A percentile compares a stretch with the other conserved stretches of the same genome.
Evolutionary conservation across 192 early-diverging fungal genomes (phyloP).

Genomic region (Coemansia sp.): DNA sequence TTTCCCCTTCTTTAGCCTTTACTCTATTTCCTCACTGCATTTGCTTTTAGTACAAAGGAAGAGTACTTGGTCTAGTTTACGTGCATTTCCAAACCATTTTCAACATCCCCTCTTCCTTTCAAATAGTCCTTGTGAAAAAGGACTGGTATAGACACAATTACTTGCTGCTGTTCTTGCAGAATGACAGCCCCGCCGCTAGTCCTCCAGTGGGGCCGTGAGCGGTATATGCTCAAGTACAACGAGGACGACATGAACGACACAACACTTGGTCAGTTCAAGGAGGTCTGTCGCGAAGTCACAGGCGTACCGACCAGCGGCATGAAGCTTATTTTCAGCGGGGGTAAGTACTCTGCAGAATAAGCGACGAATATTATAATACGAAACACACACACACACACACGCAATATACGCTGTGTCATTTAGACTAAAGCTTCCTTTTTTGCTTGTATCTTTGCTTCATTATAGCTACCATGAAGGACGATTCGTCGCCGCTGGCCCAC

Average conservation of each 20-base stretch:
- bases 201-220: conserved; percentile 49
- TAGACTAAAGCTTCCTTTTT: too few relatives aligned
- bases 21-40: background rate
- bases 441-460: background rate
- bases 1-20: conserved; percentile 2
- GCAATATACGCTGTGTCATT: too few relatives aligned
- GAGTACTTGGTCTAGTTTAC: too few relatives aligned
- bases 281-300: conserved; percentile 66
- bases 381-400: too few relatives aligned
- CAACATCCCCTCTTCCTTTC: background rate
- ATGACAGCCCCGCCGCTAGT: conserved; percentile 49
- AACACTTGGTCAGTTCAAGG: conserved; percentile 70
- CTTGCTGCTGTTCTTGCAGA: conserved; percentile 9
- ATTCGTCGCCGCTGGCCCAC: conserved; percentile 59
- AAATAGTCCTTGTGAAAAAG: too few relatives aligned
- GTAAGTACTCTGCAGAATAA: conserved; percentile 43
- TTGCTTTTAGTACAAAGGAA: background rate
- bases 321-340: conserved; percentile 70
- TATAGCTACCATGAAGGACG: conserved; percentile 72
- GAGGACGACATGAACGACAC: conserved; percentile 51
- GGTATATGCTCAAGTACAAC: conserved; percentile 47
- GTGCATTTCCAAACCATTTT: background rate
- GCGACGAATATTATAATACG: too few relatives aligned
- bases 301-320: conserved; percentile 74
- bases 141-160: background rate